phyloP scores from a whole-genome alignment of 2,329 filamentous ascomycete species.

The Hypoxylon sp. region DNA sequence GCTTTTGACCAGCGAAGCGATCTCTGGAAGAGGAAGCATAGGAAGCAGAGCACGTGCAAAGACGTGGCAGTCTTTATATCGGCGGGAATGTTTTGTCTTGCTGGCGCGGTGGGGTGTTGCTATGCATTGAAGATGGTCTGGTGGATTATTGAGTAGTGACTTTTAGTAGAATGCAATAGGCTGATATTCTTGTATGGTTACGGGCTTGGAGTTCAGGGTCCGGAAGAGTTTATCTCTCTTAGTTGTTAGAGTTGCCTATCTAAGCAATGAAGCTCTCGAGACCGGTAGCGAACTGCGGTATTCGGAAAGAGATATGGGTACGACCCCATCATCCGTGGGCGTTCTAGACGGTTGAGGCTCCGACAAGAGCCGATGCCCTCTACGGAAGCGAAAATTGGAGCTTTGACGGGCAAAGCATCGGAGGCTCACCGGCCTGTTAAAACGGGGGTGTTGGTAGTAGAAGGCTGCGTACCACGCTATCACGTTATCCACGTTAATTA shows the following conservation, averaged over 20 bases:
- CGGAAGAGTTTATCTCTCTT: not conserved
- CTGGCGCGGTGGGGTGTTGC: conserved; percentile 29
- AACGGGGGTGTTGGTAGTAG: conserved; percentile 15
- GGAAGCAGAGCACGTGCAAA: conserved; percentile 43
- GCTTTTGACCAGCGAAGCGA: conserved; percentile 48
- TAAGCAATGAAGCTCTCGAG: conserved; percentile 15
- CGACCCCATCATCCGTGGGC: conserved; percentile 13
- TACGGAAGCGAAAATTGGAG: conserved; percentile 37
- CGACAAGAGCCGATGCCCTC: conserved; percentile 33
- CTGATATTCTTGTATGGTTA: conserved; percentile 29
- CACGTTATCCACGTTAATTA: conserved; percentile 22
- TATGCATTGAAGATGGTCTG: conserved; percentile 22
- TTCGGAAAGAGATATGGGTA: conserved; percentile 36
- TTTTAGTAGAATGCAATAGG: conserved; percentile 9
- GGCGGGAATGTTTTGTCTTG: conserved; percentile 41
- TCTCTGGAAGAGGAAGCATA: conserved; percentile 44
- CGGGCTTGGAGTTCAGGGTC: conserved; percentile 6
- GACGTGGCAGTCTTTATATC: conserved; percentile 44
- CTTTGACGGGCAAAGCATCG: conserved; percentile 31
- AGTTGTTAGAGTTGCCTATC: conserved; percentile 19
- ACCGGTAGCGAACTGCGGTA: conserved; percentile 24
- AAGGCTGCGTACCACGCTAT: conserved; percentile 20
- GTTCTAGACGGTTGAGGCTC: conserved; percentile 37
- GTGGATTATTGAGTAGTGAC: conserved; percentile 30
- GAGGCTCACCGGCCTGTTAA: conserved; percentile 33